Evolutionary conservation across 176 grass and related monocot species (phyloP), one percentile per base, ranked within the genome.

Genomic region (Juncus effusus): DNA sequence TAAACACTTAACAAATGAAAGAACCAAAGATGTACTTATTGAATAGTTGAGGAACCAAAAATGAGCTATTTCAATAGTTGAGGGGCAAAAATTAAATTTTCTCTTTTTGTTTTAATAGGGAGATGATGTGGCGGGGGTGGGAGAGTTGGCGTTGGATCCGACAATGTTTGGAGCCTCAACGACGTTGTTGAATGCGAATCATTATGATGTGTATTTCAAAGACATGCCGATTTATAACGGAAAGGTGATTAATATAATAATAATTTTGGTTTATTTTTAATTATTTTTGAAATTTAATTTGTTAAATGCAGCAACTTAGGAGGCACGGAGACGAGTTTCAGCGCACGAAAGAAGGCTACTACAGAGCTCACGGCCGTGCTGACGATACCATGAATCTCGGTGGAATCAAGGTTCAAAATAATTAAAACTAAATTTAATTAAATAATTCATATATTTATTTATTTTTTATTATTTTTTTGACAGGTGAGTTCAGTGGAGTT

Each of bases 311-410:
- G 94, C 73, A 80, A 11, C 85, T 99, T 36, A 76, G 94, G 59
- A 93, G 94, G 76, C 94, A 99, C 76, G 94, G 94, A 19, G 88
- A 99, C 78, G 83, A 89, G 77, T 99, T 99, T 82, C 85, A 92
- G 54, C 75, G 65, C 13, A 93, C 80, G 51, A 15, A 59, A 7
- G 83, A 86, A 13, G 80, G 83, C 61, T 99, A 89, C 51, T 99
- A 99, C 13, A 81, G 83, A 71, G 83, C 88, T 42, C 85, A 99
- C 66, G 94, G 94, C 4, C 94, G 88, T 16, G 83, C 85, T 75
- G 94, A 99, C 82, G 94, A 99, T 54, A 90, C 88, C 13, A 99
- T 99, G 85, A 99, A 99, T 71, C 94, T 99, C 65, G 88, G 94
- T 65, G 88, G 94, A 7, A 99, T 99, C 72, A 99, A 99, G 88